Evolutionary conservation across 805 yeast species (phyloP).

Genomic region (Clavispora vitiphila): DNA sequence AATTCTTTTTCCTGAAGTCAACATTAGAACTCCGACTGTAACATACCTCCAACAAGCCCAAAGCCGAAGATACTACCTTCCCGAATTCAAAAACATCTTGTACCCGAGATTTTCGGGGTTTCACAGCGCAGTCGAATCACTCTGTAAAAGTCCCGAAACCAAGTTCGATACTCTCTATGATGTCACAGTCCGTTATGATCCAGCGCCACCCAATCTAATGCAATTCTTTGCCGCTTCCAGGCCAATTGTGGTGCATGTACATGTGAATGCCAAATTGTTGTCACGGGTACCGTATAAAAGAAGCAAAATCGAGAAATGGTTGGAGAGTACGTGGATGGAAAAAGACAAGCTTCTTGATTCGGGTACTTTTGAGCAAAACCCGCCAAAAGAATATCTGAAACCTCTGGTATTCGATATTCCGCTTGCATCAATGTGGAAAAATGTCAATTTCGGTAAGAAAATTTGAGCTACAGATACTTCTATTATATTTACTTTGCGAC

Average conservation of each 20-base stretch:
- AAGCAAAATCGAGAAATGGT: constrained; percentile 62
- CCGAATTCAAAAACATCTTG: constrained; percentile 53
- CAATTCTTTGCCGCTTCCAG: constrained; percentile 24
- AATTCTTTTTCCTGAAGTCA: constrained; percentile 81
- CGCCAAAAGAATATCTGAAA: too few relatives aligned
- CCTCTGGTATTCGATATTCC: constrained; percentile 5
- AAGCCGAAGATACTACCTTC: constrained; percentile 55
- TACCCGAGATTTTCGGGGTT: constrained; percentile 74
- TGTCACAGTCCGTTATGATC: constrained; percentile 44
- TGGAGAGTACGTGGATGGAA: constrained; percentile 67
- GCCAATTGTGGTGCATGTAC: constrained; percentile 38
- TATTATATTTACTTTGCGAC: too few relatives aligned
- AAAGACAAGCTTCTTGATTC: constrained; percentile 46
- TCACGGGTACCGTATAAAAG: constrained; percentile 49
- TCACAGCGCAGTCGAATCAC: constrained; percentile 42
- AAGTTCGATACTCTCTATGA: constrained; percentile 49
- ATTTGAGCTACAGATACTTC: too few relatives aligned
- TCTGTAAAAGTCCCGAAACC: constrained; percentile 26
- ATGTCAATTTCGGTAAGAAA: too few relatives aligned
- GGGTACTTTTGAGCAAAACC: not conserved
- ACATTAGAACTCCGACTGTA: constrained; percentile 51
- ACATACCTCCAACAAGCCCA: constrained; percentile 48
- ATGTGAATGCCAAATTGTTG: constrained; percentile 44
- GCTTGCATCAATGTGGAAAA: not conserved
- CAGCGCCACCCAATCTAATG: constrained; percentile 25